Evolutionary conservation across 495 filamentous ascomycete species (phyloP), one percentile per base, ranked within the genome.

Genomic region (Annulohypoxylon bovei): DNA sequence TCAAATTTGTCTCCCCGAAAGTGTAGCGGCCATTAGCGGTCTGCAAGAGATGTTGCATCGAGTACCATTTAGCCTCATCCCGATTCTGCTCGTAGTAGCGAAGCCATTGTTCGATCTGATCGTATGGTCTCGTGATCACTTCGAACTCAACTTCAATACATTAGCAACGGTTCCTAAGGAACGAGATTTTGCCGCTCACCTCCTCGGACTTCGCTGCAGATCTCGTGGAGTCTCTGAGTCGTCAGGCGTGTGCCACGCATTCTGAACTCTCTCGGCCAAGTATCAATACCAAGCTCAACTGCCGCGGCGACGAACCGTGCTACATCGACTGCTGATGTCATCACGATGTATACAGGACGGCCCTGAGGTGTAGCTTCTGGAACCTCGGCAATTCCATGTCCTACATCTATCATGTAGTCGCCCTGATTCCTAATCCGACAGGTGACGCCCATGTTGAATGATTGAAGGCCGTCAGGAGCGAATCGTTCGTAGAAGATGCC

Each of bases 401-500:
- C 80, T 37, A 91, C 76, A 73, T 93, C 82, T 66, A 92, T 78
- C 57, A 93, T 79, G 68, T 89, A 92, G 62, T 88, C 86, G 32
- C 87, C 88, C 62, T 89, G 87, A 22, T 80, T 81, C 14, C 80
- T 78, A 30, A 88, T 73, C 11, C 81, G 80, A 40, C 76, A 77
- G 6, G 77, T 75, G 16, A 73, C 60, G 7, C 89, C 88, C 33
- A 93, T 88, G 3, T 81, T 76, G 55, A 83, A 84, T 2, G 78
- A 75, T 20, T 78, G 77, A 52, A 93, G 79, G 3, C 91, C 91
- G 9, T 86, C 87, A 9, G 86, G 88, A 7, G 82, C 85, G 75
- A 93, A 93, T 9, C 91, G 81, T 72, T 93, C 91, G 81, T 92
- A 92, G 70, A 93, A 88, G n/a, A 92, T 73, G 35, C 91, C 91